Conservation (phyloP, 2,329 filamentous ascomycete species). For the Purpureocillium takamizusanense region DNA sequence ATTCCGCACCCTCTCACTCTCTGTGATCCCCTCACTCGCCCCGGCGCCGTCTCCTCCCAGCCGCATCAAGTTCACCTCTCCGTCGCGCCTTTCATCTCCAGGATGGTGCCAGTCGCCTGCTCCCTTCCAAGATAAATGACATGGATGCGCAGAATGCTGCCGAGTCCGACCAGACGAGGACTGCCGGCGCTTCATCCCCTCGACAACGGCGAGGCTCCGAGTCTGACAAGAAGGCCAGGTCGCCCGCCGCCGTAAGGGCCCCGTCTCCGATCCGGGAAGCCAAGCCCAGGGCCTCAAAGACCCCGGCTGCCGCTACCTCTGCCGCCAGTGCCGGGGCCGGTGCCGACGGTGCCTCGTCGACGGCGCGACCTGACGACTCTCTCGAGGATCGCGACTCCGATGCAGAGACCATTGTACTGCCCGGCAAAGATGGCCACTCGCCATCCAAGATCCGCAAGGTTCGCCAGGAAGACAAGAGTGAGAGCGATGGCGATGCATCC, state of each 20-base stretch:
- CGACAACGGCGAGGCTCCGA: slow-evolving; percentile 26
- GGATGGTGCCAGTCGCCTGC: slow-evolving; percentile 48
- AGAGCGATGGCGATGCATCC: slow-evolving; percentile 37
- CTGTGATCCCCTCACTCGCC: too few species aligned
- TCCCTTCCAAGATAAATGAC: slow-evolving; percentile 48
- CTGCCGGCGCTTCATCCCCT: slow-evolving; percentile 39
- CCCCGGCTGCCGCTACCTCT: neutral
- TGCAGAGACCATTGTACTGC: slow-evolving; percentile 62
- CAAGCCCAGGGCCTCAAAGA: neutral
- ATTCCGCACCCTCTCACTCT: neutral
- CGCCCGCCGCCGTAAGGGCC: slow-evolving; percentile 6
- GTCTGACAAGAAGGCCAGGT: slow-evolving; percentile 12
- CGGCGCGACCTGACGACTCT: slow-evolving; percentile 23
- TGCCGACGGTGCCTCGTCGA: slow-evolving; percentile 3
- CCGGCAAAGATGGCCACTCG: slow-evolving; percentile 55
- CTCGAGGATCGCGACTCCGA: slow-evolving; percentile 55
- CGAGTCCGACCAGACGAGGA: slow-evolving; percentile 53
- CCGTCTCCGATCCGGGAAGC: slow-evolving; percentile 8
- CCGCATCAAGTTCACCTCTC: slow-evolving; percentile 6
- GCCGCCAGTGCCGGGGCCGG: neutral
- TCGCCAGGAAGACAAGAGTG: slow-evolving; percentile 56
- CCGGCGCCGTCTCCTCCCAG: neutral
- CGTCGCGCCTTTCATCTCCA: slow-evolving; percentile 27
- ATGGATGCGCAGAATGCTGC: slow-evolving; percentile 62
- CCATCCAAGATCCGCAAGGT: slow-evolving; percentile 55